These are phyloP conservation scores for Hypoxylon sp. DNA, from an alignment of 2,329 filamentous ascomycete genomes.

Conservation along the genomic window DNA sequence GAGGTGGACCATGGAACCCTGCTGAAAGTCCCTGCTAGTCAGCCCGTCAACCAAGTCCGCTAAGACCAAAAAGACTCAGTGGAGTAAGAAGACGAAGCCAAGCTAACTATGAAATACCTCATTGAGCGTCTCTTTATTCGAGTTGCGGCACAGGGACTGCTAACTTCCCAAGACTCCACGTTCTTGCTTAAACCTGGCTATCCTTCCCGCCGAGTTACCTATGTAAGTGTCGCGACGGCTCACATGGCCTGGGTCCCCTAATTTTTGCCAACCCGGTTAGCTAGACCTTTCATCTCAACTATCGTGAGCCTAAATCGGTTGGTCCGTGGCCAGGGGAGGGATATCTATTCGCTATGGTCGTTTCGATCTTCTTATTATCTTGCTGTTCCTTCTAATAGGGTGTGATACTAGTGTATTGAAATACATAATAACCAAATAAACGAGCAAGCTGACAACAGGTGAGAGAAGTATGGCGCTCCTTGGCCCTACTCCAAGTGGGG, in stretches of 20 bases:
- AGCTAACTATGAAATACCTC: slow-evolving; percentile 51
- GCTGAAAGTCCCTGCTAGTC: slow-evolving; percentile 49
- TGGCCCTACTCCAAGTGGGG: slow-evolving; percentile 45
- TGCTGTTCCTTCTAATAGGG: slow-evolving; percentile 23
- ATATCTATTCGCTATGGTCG: slow-evolving; percentile 42
- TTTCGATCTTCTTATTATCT: slow-evolving; percentile 27
- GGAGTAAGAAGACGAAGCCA: slow-evolving; percentile 46
- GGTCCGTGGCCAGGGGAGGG: slow-evolving; percentile 27
- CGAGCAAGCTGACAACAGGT: slow-evolving; percentile 37
- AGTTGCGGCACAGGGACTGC: slow-evolving; percentile 39
- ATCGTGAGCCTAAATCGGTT: slow-evolving; percentile 41
- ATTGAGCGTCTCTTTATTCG: slow-evolving; percentile 46
- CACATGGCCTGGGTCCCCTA: slow-evolving; percentile 33
- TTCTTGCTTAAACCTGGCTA: slow-evolving; percentile 30
- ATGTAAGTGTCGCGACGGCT: slow-evolving; percentile 40
- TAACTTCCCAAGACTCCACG: slow-evolving; percentile 32
- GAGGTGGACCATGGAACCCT: slow-evolving; percentile 49
- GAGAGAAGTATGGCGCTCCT: slow-evolving; percentile 22
- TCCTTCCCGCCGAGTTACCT: slow-evolving; percentile 43
- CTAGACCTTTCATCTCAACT: slow-evolving; percentile 38
- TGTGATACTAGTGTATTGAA: slow-evolving; percentile 44
- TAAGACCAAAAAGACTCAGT: slow-evolving; percentile 41
- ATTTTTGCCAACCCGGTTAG: slow-evolving; percentile 35
- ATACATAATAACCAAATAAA: slow-evolving; percentile 25
- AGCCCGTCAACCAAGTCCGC: slow-evolving; percentile 44